Evolutionary conservation across 2,329 filamentous ascomycete species (phyloP), one percentile per base, ranked within the genome.

Genomic region (Fusarium heterosporum): DNA sequence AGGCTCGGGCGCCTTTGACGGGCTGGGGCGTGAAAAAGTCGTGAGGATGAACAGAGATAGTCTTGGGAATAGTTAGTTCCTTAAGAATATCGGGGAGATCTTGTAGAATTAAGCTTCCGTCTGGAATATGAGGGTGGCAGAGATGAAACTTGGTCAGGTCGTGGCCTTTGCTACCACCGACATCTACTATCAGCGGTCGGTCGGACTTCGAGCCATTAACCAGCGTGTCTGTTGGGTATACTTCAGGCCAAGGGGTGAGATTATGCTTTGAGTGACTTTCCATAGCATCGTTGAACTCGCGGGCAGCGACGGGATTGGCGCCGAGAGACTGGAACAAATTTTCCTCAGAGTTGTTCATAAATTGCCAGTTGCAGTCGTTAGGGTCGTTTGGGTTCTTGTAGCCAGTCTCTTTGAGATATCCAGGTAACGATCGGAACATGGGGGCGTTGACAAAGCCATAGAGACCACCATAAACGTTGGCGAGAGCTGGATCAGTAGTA

Each of bases 21-120:
- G 78, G 79, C 51, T 82, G 80, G 7, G 76, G 72, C 0, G 72
- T 76, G 54, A 81, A 73, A 42, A 74, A 73, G 51, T 81, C 76
- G 56, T 82, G 74, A 3, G 68, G 61, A 50, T 72, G 70, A 4
- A 72, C 62, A 6, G 69, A 64, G 45, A 81, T 76, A 1, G 71
- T 70, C 26, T 64, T 51, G 14, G 72, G 40, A 0, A 65, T 50
- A 4, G 64, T 52, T 8, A 75, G 57, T n/a, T 73, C 70, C 8
- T 70, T 66, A 3, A 80, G 45, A 2, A 79, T 74, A 6, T 74
- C 72, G 0, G 77, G 73, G 4, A 78, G 59, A 39, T 80, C 77
- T 56, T 78, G 72, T 5, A 81, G 66, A 4, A 79, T 59, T 6
- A 81, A 72, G 10, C 74, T 74, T 0, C 72, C 71, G 1, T 57